Base-by-base conservation (phyloP, 2,329 filamentous ascomycete species). In the Talaromyces pinophilus region DNA sequence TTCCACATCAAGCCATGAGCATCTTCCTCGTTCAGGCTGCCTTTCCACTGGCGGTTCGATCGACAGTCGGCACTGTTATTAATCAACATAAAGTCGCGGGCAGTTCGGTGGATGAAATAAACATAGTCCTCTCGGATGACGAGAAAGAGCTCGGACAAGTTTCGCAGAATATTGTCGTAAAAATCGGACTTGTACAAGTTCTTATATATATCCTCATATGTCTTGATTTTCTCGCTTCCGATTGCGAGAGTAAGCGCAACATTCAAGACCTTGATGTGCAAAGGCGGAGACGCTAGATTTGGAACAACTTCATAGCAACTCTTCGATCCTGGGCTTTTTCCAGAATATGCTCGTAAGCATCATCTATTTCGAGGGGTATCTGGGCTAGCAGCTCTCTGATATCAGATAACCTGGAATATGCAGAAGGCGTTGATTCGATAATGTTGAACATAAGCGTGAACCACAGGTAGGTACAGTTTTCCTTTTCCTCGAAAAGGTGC, bases 391-490 rank as follows among this genome's bases (percentile, higher is more conserved):
- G 13, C n/a, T 22, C 11, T 5, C 19, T 22, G 5, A 59, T 22
- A 22, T 40, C 33, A 15, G n/a, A 40, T 3, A 59, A 13, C 8
- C n/a, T 40, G 30, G n/a, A 15, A 25, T 40, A 59, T 1, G n/a
- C 2, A 15, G 19, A n/a, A 11, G 17, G 55, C 28, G 30, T 33
- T 1, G n/a, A 11, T 10, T 54, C 22, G 28, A 63, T 63, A 2
- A 40, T 52, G 1, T 72, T 42, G 38, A 79, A 72, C 3, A 76
- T 70, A 0, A 79, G 72, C 64, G 75, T 59, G 1, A 79, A 69
- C 78, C 78, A 80, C 0, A 80, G 73, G 63, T 80, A 80, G 1
- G 76, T 80, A 4, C 74, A 70, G 28, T 78, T 68, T 2, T 73
- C 54, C 57, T 73, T 71, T n/a, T 59, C 6, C 30, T 72, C 72